Evolutionary conservation across 768 basidiomycete genomes (phyloP).

Genomic region (Tubosaeta sp.): DNA sequence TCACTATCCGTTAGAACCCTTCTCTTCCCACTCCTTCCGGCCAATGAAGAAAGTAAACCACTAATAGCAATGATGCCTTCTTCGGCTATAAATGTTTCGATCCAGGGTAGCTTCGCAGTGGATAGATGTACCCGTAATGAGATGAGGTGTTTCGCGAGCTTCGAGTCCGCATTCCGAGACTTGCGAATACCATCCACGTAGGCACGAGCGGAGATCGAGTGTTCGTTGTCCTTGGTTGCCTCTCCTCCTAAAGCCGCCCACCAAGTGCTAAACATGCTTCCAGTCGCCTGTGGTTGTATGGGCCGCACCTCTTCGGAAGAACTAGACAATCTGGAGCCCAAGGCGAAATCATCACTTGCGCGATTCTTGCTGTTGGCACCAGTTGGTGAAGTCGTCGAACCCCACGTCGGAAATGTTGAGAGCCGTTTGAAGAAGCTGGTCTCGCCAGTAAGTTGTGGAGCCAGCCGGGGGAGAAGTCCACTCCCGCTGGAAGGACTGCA

Average conservation of each 20-base stretch:
- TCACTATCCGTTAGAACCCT: conserved; percentile 61
- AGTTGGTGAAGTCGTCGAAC: conserved; percentile 34
- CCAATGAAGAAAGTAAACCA: conserved; percentile 51
- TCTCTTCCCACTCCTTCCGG: conserved; percentile 64
- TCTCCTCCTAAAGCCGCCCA: conserved; percentile 68
- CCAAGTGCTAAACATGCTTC: conserved; percentile 72
- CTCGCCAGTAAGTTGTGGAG: conserved; percentile 75
- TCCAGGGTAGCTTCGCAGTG: conserved; percentile 74
- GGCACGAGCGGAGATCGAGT: conserved; percentile 48
- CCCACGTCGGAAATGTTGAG: conserved; percentile 60
- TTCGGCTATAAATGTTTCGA: conserved; percentile 64
- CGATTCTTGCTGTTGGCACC: conserved; percentile 27
- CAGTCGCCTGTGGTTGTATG: conserved; percentile 64
- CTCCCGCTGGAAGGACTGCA: conserved; percentile 57
- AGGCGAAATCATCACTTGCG: conserved; percentile 37
- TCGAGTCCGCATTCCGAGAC: conserved; percentile 50
- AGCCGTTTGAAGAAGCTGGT: conserved; percentile 62
- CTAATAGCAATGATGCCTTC: conserved; percentile 66
- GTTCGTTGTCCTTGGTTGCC: conserved; percentile 33
- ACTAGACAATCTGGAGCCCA: conserved; percentile 19
- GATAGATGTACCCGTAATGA: conserved; percentile 82
- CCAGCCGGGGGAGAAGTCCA: conserved; percentile 57
- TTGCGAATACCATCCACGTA: conserved; percentile 61
- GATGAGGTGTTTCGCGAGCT: conserved; percentile 73
- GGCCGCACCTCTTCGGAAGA: conserved; percentile 30